Conservation (phyloP, 169 alveolate genomes). For the Pseudocohnilembus persalinus region DNA sequence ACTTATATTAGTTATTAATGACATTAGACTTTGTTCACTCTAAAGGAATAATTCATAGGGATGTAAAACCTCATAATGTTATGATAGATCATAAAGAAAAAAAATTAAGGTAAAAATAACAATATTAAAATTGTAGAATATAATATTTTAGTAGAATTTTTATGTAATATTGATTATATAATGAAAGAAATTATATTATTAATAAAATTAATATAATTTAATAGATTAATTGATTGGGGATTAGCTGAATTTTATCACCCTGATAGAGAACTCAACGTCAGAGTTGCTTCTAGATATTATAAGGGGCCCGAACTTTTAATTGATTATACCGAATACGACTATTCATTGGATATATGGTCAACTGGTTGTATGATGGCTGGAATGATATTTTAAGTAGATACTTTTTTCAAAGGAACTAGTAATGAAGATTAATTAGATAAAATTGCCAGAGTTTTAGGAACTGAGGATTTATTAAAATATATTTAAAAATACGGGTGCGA, state of each 20-base stretch:
- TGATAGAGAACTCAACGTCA: conserved; percentile 57
- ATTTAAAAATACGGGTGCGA: conserved; percentile 52
- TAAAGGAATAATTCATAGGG: conserved; percentile 76
- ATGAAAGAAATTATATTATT: no score
- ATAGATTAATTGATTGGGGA: conserved; percentile 75
- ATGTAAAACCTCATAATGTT: conserved; percentile 75
- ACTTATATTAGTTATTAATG: conserved; percentile 60
- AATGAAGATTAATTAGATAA: conserved; percentile 72
- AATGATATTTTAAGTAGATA: conserved; percentile 71
- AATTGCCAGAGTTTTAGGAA: conserved; percentile 78
- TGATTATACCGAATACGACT: conserved; percentile 64
- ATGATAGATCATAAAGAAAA: conserved; percentile 60
- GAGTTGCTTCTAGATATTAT: conserved; percentile 78
- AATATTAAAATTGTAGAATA: no score
- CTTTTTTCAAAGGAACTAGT: conserved; percentile 73
- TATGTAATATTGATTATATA: no score
- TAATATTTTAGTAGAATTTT: no score
- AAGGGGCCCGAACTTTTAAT: conserved; percentile 76
- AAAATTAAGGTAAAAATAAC: conserved; percentile 28
- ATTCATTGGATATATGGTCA: conserved; percentile 75
- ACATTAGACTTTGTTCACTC: conserved; percentile 67
- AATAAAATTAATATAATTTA: no score
- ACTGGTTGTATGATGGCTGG: conserved; percentile 74
- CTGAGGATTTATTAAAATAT: conserved; percentile 66
- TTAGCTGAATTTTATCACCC: conserved; percentile 79